Conservation (phyloP, 2,329 filamentous ascomycete species). For the Penicillium frequentans region DNA sequence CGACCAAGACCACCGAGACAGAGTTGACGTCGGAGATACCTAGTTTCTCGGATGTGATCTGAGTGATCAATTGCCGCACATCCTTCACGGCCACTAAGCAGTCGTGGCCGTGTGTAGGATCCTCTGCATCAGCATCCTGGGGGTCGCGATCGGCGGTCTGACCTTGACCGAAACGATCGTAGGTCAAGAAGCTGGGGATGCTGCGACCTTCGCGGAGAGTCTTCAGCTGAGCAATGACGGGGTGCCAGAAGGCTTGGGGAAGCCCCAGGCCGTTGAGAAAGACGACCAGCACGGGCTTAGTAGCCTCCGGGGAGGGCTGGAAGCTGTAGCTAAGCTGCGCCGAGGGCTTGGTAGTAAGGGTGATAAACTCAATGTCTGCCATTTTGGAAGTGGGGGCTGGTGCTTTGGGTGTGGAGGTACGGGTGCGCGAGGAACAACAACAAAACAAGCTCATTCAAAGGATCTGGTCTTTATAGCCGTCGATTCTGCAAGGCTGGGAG, state of each 20-base stretch:
- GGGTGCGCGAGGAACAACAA: neutral
- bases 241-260: slow-evolving; percentile 41
- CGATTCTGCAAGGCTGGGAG: neutral
- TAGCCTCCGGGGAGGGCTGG: slow-evolving; percentile 1
- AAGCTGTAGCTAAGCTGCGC: slow-evolving; percentile 21
- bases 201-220: slow-evolving; percentile 15
- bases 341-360: slow-evolving; percentile 19
- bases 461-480: neutral
- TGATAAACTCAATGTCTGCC: slow-evolving; percentile 13
- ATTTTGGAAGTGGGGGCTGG: neutral
- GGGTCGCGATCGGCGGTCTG: slow-evolving; percentile 50
- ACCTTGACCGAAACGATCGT: slow-evolving; percentile 61
- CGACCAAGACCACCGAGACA: slow-evolving; percentile 48
- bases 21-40: slow-evolving; percentile 8
- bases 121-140: slow-evolving; percentile 30
- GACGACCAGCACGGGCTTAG: slow-evolving; percentile 34
- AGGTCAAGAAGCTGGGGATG: slow-evolving; percentile 51
- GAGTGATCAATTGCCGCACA: slow-evolving; percentile 46
- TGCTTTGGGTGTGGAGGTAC: neutral
- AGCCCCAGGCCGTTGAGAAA: slow-evolving; percentile 48
- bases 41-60: slow-evolving; percentile 39
- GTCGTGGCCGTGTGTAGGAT: slow-evolving; percentile 51
- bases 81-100: slow-evolving; percentile 45
- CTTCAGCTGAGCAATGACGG: slow-evolving; percentile 29
- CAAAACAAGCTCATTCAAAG: neutral